Evolutionary conservation across 2,329 filamentous ascomycete species (phyloP).

Genomic region (Aureobasidium sp.): DNA sequence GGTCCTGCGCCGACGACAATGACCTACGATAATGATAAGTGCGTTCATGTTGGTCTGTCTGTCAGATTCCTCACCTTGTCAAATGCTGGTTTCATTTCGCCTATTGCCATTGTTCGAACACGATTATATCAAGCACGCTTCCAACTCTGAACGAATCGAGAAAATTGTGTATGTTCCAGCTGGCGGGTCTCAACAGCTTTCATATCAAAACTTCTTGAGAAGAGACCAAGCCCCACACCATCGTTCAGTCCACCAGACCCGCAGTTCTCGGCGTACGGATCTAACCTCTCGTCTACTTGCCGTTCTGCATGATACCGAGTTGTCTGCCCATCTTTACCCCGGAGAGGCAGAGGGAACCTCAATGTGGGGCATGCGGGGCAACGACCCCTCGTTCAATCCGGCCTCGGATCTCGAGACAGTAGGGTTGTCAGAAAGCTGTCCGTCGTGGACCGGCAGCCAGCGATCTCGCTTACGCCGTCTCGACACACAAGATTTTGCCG

Average conservation of each 20-base stretch:
- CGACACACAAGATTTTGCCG: not conserved
- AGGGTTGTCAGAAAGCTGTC: not conserved
- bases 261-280: not conserved
- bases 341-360: not conserved
- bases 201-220: not conserved
- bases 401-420: not conserved
- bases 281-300: not conserved
- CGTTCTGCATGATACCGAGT: not conserved
- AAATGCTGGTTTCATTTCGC: constrained; percentile 8
- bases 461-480: not conserved
- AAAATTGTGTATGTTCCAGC: not conserved
- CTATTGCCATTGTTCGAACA: not conserved
- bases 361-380: constrained; percentile 14
- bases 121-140: not conserved
- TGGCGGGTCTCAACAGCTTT: not conserved
- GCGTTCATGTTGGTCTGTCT: not conserved
- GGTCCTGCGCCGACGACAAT: constrained; percentile 36
- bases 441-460: not conserved
- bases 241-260: not conserved
- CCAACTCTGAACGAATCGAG: not conserved
- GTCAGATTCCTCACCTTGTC: not conserved
- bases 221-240: not conserved
- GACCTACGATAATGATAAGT: constrained; percentile 18
- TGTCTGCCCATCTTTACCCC: constrained; percentile 1
- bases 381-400: not conserved